These are phyloP conservation scores for Lippia alba DNA, from an alignment of 305 asterid species.

Conservation along the genomic window DNA sequence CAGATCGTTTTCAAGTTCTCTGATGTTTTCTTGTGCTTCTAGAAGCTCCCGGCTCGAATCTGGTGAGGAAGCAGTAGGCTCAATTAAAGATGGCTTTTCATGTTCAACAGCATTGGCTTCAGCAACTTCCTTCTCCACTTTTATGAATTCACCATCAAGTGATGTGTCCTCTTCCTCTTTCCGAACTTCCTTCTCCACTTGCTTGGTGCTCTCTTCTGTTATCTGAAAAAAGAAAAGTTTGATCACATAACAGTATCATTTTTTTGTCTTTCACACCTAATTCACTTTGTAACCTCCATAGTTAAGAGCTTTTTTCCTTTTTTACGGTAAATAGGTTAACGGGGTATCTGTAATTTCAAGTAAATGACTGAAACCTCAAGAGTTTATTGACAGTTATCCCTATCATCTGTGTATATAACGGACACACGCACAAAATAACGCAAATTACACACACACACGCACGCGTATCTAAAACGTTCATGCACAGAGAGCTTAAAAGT, in stretches of 20 bases:
- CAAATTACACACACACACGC: too few relatives aligned
- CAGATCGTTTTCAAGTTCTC: slow-evolving; percentile 59
- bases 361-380: too few relatives aligned
- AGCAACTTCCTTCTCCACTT: slow-evolving; percentile 60
- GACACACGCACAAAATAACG: too few relatives aligned
- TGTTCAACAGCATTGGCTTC: slow-evolving; percentile 24
- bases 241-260: background rate
- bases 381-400: too few relatives aligned
- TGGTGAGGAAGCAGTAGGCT: slow-evolving; percentile 34
- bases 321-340: too few relatives aligned
- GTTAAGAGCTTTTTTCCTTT: too few relatives aligned
- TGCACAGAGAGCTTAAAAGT: background rate
- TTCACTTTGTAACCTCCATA: too few relatives aligned
- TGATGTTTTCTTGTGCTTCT: slow-evolving; percentile 59
- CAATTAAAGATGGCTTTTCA: slow-evolving; percentile 29
- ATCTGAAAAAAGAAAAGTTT: slow-evolving; percentile 23
- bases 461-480: too few relatives aligned
- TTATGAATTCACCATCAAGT: slow-evolving; percentile 66
- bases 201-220: slow-evolving; percentile 26
- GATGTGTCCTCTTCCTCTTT: slow-evolving; percentile 52
- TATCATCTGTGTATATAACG: too few relatives aligned
- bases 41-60: slow-evolving; percentile 51
- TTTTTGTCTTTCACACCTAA: too few relatives aligned
- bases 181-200: slow-evolving; percentile 34
- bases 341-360: too few relatives aligned